Evolutionary conservation across 2,329 filamentous ascomycete genomes (phyloP).

Genomic region (Penicillium paneum): DNA sequence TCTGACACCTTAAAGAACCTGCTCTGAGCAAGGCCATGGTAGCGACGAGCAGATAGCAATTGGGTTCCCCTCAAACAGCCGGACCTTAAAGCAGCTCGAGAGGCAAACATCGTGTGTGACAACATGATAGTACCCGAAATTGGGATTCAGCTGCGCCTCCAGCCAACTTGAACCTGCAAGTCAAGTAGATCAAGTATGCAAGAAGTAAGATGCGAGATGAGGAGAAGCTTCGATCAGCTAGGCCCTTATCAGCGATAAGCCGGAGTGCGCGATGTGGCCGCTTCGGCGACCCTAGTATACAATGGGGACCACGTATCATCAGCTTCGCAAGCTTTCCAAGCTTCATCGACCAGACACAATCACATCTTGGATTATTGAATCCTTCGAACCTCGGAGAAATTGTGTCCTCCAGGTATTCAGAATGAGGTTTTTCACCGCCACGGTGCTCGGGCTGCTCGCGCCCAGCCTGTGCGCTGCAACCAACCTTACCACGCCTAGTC

Average conservation of each 20-base stretch:
- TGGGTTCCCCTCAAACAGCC: conserved; percentile 15
- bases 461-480: conserved; percentile 36
- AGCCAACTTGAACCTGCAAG: neutral
- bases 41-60: conserved; percentile 19
- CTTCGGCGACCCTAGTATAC: conserved; percentile 33
- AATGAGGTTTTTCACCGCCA: conserved; percentile 43
- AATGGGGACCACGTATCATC: conserved; percentile 39
- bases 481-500: conserved; percentile 27
- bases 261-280: conserved; percentile 36
- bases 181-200: neutral
- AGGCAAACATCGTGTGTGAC: conserved; percentile 18
- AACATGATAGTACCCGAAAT: neutral
- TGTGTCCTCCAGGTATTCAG: conserved; percentile 27
- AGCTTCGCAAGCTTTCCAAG: conserved; percentile 21
- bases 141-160: neutral
- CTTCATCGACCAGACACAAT: conserved; percentile 10
- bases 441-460: conserved; percentile 37
- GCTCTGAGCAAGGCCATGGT: conserved; percentile 35
- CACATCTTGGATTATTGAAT: conserved; percentile 11
- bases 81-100: conserved; percentile 23
- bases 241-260: conserved; percentile 23
- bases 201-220: conserved; percentile 15
- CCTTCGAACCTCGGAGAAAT: conserved; percentile 15
- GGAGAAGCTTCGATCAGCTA: conserved; percentile 16
- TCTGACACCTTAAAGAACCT: conserved; percentile 69